Conservation (phyloP, 768 basidiomycete genomes). For the Solioccasus polychromus region DNA sequence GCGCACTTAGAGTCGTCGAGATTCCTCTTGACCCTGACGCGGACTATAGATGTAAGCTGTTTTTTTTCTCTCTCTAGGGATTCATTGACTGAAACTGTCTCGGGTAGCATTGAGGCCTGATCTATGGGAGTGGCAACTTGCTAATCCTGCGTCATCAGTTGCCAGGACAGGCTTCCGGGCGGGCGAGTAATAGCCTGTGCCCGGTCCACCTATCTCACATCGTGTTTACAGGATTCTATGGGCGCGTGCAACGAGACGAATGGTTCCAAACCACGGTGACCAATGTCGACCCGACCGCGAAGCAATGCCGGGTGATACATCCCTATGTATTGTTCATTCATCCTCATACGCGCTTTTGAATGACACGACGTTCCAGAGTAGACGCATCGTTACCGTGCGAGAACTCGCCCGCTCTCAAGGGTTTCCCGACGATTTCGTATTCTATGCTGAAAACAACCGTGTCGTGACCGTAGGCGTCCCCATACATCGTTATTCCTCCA, state of each 20-base stretch:
- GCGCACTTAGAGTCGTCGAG: slow-evolving; percentile 46
- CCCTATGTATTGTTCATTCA: slow-evolving; percentile 48
- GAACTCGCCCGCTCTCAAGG: slow-evolving; percentile 81
- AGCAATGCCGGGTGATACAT: slow-evolving; percentile 68
- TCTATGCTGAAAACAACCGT: slow-evolving; percentile 48
- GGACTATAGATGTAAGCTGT: slow-evolving; percentile 58
- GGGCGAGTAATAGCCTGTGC: slow-evolving; percentile 33
- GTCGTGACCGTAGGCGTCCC: slow-evolving; percentile 55
- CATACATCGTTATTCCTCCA: background rate
- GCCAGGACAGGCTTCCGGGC: slow-evolving; percentile 50
- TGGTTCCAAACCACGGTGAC: slow-evolving; percentile 77
- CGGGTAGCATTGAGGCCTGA: slow-evolving; percentile 33
- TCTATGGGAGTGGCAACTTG: slow-evolving; percentile 57
- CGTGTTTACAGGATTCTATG: slow-evolving; percentile 46
- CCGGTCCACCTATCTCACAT: background rate
- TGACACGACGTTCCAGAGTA: slow-evolving; percentile 42
- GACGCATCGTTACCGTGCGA: slow-evolving; percentile 68
- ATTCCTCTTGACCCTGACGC: slow-evolving; percentile 56
- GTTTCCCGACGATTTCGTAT: slow-evolving; percentile 72
- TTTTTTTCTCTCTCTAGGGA: background rate
- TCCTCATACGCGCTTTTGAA: background rate
- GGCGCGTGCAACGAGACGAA: slow-evolving; percentile 51
- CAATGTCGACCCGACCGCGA: slow-evolving; percentile 76
- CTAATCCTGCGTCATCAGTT: slow-evolving; percentile 57
- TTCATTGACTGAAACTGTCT: background rate